Evolutionary conservation across 202 grass and related monocot genomes (phyloP).

Genomic region (Thinopyrum obtusiflorum): DNA sequence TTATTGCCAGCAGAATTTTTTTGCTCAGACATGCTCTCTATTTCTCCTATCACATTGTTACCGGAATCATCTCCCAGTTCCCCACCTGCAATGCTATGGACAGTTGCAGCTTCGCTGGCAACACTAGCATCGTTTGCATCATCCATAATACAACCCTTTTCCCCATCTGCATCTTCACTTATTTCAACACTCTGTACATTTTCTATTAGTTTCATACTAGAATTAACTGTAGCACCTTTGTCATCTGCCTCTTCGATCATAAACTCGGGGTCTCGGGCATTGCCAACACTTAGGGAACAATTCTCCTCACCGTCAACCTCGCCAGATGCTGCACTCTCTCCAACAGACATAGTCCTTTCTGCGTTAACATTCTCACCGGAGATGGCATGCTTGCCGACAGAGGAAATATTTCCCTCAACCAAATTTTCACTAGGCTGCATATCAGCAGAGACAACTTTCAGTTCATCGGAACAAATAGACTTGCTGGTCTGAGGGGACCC

Average conservation of each 20-base stretch:
- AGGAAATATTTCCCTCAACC: background rate
- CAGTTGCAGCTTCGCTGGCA: background rate
- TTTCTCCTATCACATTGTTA: conserved; percentile 6
- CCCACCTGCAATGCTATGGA: background rate
- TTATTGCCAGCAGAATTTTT: conserved; percentile 4
- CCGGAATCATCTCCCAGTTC: background rate
- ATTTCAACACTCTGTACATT: background rate
- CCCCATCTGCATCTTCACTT: background rate
- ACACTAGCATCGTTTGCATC: background rate
- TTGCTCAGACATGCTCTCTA: background rate
- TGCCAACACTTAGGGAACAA: background rate
- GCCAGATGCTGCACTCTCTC: background rate
- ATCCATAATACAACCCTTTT: background rate
- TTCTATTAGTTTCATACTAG: background rate
- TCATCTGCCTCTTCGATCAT: conserved; percentile 21
- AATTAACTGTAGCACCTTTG: background rate
- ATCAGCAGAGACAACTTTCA: background rate
- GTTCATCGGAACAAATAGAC: conserved; percentile 30
- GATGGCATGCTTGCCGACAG: background rate
- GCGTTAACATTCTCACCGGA: background rate
- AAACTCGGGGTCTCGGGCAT: background rate
- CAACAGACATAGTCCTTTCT: background rate
- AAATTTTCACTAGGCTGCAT: background rate
- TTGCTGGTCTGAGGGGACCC: conserved; percentile 20
- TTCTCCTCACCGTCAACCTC: background rate